Evolutionary conservation across 495 filamentous ascomycete genomes (phyloP).

Genomic region (Cercophora samala): DNA sequence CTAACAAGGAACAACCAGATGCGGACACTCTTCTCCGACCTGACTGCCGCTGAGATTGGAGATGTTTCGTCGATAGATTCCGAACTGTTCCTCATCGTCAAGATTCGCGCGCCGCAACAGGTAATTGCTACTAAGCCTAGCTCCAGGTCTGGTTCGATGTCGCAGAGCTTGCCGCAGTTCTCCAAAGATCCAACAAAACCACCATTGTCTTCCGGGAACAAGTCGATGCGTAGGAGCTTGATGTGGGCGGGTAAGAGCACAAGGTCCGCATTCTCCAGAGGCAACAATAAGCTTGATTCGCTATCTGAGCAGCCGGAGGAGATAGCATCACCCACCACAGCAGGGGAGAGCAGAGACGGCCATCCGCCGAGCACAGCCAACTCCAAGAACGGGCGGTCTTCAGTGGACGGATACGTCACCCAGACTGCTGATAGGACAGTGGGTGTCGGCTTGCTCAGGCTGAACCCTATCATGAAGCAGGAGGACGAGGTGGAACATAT

Average conservation of each 20-base stretch:
- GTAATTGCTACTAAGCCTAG: conserved; percentile 45
- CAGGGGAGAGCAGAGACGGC: conserved; percentile 43
- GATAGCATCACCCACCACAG: conserved; percentile 25
- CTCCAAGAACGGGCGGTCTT: conserved; percentile 44
- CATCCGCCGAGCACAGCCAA: conserved; percentile 55
- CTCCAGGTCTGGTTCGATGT: conserved; percentile 43
- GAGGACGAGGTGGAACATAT: conserved; percentile 72
- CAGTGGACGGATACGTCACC: conserved; percentile 44
- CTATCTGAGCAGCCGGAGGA: conserved; percentile 49
- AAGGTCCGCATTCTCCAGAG: conserved; percentile 45
- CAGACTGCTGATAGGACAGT: conserved; percentile 57
- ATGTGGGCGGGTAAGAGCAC: conserved; percentile 70
- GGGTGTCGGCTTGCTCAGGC: conserved; percentile 76
- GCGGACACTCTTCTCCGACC: conserved; percentile 83
- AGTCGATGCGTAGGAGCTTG: conserved; percentile 70
- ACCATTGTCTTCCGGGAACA: conserved; percentile 44
- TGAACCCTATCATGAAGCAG: conserved; percentile 74
- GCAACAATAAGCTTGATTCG: conserved; percentile 47
- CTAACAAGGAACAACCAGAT: conserved; percentile 59
- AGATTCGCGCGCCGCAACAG: conserved; percentile 64
- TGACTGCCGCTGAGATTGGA: conserved; percentile 78
- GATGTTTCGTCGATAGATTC: conserved; percentile 63
- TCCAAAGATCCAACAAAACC: conserved; percentile 41
- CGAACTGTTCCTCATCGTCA: conserved; percentile 80
- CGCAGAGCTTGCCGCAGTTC: conserved; percentile 35